phyloP scores from a whole-genome alignment of 2,329 filamentous ascomycete genomes.

The Pseudodiploospora longispora region DNA sequence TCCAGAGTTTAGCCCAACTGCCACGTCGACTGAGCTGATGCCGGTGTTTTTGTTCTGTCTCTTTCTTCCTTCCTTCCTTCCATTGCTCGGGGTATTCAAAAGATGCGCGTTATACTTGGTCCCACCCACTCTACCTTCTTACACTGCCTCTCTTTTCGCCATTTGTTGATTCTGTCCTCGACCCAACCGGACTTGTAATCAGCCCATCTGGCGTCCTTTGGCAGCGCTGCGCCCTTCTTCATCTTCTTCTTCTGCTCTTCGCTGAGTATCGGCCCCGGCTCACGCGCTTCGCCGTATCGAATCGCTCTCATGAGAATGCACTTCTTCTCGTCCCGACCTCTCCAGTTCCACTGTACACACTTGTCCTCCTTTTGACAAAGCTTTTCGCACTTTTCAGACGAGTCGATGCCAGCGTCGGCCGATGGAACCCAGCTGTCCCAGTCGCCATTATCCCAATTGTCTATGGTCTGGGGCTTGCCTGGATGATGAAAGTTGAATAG shows the following conservation, averaged over 20 bases:
- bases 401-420: conserved; percentile 16
- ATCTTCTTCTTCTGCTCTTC: conserved; percentile 16
- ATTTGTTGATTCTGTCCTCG: conserved; percentile 16
- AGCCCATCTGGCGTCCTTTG: conserved; percentile 14
- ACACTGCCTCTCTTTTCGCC: conserved; percentile 18
- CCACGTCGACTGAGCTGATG: no score
- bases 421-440: conserved; percentile 21
- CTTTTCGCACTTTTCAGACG: conserved; percentile 19
- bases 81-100: conserved; percentile 1
- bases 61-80: no score
- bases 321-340: conserved; percentile 20
- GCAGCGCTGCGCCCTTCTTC: conserved; percentile 10
- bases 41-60: no score
- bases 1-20: no score
- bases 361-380: conserved; percentile 17
- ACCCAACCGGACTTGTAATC: conserved; percentile 25
- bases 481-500: conserved; percentile 29
- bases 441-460: conserved; percentile 25
- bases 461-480: conserved; percentile 13
- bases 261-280: conserved; percentile 13
- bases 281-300: conserved; percentile 17
- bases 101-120: conserved; percentile 15
- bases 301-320: conserved; percentile 21
- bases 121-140: conserved; percentile 23
- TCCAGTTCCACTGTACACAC: conserved; percentile 24